phyloP scores from a whole-genome alignment of 1,284 basidiomycete genomes.

The Puccinia polysora region DNA sequence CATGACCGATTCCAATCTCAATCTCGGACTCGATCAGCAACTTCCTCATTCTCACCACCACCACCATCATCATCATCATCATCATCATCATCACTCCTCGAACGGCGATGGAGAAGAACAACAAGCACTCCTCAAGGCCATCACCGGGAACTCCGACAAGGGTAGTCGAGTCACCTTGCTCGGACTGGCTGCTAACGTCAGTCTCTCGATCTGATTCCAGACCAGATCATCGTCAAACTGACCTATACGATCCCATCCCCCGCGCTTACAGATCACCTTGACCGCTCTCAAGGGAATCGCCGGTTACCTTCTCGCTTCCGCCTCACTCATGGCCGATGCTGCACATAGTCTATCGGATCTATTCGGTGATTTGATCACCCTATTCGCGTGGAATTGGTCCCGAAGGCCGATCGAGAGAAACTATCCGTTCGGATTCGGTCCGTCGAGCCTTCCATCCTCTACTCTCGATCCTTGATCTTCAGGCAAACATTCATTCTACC shows the following conservation, averaged over 20 bases:
- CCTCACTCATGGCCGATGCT: constrained; percentile 86
- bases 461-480: neutral
- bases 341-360: constrained; percentile 85
- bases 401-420: constrained; percentile 68
- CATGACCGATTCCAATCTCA: neutral
- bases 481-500: neutral
- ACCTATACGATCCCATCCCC: neutral
- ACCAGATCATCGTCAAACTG: neutral
- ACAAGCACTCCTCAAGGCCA: constrained; percentile 51
- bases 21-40: too few relatives aligned
- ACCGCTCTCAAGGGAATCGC: constrained; percentile 45
- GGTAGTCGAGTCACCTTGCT: constrained; percentile 54
- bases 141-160: constrained; percentile 51
- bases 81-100: constrained; percentile 46
- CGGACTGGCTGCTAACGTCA: constrained; percentile 79
- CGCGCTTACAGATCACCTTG: neutral
- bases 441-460: neutral
- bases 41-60: constrained; percentile 9
- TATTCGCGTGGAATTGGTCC: constrained; percentile 85
- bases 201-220: constrained; percentile 59
- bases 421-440: constrained; percentile 72
- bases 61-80: constrained; percentile 7
- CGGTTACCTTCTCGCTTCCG: constrained; percentile 62
- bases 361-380: constrained; percentile 83
- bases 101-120: constrained; percentile 51